phyloP scores from a whole-genome alignment of 805 yeast species.

The Saccharomycopsis oosterbeekiorum region DNA sequence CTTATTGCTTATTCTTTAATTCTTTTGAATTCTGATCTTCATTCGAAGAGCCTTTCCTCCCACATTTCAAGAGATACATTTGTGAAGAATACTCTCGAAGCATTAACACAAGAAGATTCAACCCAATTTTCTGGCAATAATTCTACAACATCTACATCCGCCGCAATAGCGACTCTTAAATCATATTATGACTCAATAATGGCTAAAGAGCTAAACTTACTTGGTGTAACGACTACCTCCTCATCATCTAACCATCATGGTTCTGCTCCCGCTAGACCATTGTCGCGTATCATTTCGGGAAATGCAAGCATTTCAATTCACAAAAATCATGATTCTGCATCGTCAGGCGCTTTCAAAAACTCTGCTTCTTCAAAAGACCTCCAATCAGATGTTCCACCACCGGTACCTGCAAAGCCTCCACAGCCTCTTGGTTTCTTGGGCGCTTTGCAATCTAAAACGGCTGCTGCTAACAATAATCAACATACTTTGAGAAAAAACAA shows the following conservation, averaged over 20 bases:
- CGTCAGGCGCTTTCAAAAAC: background rate
- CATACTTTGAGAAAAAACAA: constrained; percentile 7
- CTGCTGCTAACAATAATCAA: background rate
- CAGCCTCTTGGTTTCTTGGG: background rate
- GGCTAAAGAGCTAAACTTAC: constrained; percentile 12
- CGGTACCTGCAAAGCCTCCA: background rate
- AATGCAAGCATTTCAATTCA: background rate
- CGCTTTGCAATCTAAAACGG: background rate
- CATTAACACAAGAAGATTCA: constrained; percentile 20
- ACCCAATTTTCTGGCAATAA: background rate
- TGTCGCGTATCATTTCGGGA: background rate
- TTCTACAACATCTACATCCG: background rate
- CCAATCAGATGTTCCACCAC: background rate
- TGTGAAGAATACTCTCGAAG: constrained; percentile 27
- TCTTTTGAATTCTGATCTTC: constrained; percentile 45
- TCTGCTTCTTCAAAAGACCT: background rate
- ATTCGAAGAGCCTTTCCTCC: constrained; percentile 30
- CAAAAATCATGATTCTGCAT: background rate
- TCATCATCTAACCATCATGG: background rate
- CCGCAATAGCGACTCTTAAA: background rate
- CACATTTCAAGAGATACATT: constrained; percentile 25
- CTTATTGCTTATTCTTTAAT: constrained; percentile 43
- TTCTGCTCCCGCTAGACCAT: background rate
- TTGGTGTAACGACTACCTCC: constrained; percentile 1
- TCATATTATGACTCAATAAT: constrained; percentile 18